phyloP scores from a whole-genome alignment of 345 rosid species.

The Raphanus raphanistrum region DNA sequence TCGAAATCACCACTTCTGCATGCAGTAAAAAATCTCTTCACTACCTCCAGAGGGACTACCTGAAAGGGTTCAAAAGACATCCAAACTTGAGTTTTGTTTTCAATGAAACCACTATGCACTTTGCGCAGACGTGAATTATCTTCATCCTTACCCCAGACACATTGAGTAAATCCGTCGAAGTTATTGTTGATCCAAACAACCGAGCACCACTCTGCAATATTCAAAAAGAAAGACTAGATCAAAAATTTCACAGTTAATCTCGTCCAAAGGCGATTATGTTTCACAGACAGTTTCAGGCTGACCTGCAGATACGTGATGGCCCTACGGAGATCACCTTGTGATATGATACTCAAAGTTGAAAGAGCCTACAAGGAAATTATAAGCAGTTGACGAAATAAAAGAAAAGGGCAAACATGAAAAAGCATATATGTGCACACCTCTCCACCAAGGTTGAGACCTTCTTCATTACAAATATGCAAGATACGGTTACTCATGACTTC shows the following conservation, averaged over 20 bases:
- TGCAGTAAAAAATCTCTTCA: slow-evolving; percentile 54
- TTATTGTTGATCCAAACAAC: slow-evolving; percentile 83
- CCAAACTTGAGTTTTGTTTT: not conserved
- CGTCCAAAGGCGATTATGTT: not conserved
- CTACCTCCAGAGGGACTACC: slow-evolving; percentile 76
- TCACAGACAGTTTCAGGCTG: slow-evolving; percentile 16
- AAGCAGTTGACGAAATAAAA: not conserved
- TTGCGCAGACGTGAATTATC: not conserved
- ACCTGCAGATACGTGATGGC: slow-evolving; percentile 97
- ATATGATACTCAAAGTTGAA: slow-evolving; percentile 76
- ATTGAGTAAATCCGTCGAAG: slow-evolving; percentile 66
- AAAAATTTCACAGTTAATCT: not conserved
- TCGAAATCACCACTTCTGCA: slow-evolving; percentile 92
- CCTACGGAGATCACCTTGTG: slow-evolving; percentile 97
- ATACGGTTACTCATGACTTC: slow-evolving; percentile 84
- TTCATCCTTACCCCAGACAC: slow-evolving; percentile 83
- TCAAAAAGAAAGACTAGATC: slow-evolving; percentile 7
- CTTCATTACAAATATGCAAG: slow-evolving; percentile 81
- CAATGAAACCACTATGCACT: slow-evolving; percentile 2
- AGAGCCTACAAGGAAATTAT: slow-evolving; percentile 56
- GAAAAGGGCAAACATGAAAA: slow-evolving; percentile 27
- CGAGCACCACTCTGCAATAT: slow-evolving; percentile 91
- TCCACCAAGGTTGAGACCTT: slow-evolving; percentile 68
- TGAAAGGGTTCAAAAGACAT: slow-evolving; percentile 32
- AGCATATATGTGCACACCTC: slow-evolving; percentile 51